Conservation (phyloP, 805 yeast genomes). For the Myxozyma mucilagina region DNA sequence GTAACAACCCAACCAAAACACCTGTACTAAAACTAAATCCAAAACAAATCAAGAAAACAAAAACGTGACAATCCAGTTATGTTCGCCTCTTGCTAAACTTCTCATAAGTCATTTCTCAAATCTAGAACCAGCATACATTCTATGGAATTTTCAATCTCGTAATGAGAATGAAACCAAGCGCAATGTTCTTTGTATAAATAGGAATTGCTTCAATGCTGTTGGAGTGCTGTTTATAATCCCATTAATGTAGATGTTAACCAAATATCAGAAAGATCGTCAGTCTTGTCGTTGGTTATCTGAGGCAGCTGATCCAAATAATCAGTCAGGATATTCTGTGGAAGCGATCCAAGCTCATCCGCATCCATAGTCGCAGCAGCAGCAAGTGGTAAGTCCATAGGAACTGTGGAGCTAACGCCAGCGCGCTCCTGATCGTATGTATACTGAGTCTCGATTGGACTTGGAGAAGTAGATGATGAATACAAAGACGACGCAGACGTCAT, state of each 20-base stretch:
- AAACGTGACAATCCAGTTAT: too few relatives aligned
- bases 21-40: background rate
- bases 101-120: too few relatives aligned
- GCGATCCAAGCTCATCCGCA: background rate
- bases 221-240: constrained; percentile 1
- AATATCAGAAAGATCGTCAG: constrained; percentile 13
- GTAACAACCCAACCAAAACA: background rate
- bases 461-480: constrained; percentile 19
- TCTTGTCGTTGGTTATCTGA: background rate
- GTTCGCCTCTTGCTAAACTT: background rate
- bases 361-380: background rate
- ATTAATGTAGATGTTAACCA: constrained; percentile 19
- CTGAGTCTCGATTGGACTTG: constrained; percentile 18
- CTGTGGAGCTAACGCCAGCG: background rate
- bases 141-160: too few relatives aligned
- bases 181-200: background rate
- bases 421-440: background rate
- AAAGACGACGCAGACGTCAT: constrained; percentile 22
- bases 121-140: too few relatives aligned
- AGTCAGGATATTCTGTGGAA: constrained; percentile 1
- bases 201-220: background rate
- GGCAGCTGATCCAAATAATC: background rate
- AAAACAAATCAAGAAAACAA: background rate
- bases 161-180: background rate
- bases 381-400: background rate